Conservation (phyloP, 495 filamentous ascomycete species). For the Durotheca rogersii region DNA sequence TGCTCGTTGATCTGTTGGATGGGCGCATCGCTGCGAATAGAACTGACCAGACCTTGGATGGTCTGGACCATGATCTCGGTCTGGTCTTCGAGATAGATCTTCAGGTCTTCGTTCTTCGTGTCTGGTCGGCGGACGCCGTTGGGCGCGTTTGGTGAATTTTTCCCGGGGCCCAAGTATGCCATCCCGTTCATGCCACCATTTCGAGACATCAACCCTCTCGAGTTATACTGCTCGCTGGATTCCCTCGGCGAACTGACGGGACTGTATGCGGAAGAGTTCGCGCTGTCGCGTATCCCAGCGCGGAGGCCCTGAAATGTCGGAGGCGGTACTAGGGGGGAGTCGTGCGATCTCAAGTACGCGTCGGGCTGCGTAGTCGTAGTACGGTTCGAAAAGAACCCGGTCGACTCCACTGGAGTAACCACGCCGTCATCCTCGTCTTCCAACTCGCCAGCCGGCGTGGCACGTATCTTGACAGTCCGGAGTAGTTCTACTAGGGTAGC, state of each 20-base stretch:
- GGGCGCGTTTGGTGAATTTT: constrained; percentile 36
- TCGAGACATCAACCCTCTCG: constrained; percentile 38
- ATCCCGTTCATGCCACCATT: constrained; percentile 35
- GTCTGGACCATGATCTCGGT: constrained; percentile 76
- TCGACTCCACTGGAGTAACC: constrained; percentile 53
- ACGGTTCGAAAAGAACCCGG: constrained; percentile 54
- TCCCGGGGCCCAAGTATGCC: constrained; percentile 39
- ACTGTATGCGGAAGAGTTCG: constrained; percentile 57
- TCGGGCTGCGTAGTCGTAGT: constrained; percentile 40
- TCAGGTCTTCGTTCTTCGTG: constrained; percentile 69
- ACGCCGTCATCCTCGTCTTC: constrained; percentile 72
- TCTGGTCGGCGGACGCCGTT: constrained; percentile 39
- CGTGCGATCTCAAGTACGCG: constrained; percentile 26
- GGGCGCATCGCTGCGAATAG: constrained; percentile 69
- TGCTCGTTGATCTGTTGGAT: constrained; percentile 67
- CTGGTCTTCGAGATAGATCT: constrained; percentile 80
- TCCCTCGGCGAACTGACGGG: constrained; percentile 55
- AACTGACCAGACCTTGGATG: constrained; percentile 77
- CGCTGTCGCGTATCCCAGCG: constrained; percentile 42
- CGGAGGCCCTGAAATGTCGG: constrained; percentile 53
- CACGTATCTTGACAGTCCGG: constrained; percentile 76
- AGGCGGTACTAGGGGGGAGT: constrained; percentile 40
- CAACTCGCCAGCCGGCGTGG: constrained; percentile 69
- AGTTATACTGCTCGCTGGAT: constrained; percentile 41
- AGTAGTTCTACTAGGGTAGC: constrained; percentile 83